Conservation (phyloP, 2,329 filamentous ascomycete genomes). For the Penicillium sp. region DNA sequence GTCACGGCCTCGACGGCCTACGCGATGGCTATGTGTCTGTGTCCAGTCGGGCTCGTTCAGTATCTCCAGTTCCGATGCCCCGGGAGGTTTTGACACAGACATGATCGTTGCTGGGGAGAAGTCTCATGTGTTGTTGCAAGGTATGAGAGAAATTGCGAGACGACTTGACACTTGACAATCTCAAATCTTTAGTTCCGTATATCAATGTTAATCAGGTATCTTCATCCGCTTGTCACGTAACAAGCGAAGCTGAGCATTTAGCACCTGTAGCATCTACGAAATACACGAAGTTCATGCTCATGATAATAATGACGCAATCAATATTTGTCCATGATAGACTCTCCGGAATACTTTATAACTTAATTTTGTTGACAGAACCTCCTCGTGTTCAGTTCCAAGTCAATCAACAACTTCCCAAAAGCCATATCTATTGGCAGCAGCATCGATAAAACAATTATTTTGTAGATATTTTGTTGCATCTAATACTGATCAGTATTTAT, state of each 20-base stretch:
- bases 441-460: no score
- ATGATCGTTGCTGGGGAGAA: background rate
- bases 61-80: background rate
- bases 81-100: background rate
- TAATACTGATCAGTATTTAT: no score
- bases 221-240: background rate
- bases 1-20: background rate
- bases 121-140: background rate
- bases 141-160: background rate
- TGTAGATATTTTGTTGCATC: no score
- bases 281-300: background rate
- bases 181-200: background rate
- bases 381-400: background rate
- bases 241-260: background rate
- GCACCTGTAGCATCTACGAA: no score
- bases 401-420: background rate
- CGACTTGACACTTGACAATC: background rate
- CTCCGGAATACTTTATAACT: background rate
- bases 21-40: constrained; percentile 1
- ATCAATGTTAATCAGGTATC: background rate
- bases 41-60: constrained; percentile 9
- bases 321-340: background rate
- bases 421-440: background rate
- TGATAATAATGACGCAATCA: background rate
- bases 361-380: background rate